Conservation (phyloP, 2,329 filamentous ascomycete species). For the Diaporthe ilicicola region DNA sequence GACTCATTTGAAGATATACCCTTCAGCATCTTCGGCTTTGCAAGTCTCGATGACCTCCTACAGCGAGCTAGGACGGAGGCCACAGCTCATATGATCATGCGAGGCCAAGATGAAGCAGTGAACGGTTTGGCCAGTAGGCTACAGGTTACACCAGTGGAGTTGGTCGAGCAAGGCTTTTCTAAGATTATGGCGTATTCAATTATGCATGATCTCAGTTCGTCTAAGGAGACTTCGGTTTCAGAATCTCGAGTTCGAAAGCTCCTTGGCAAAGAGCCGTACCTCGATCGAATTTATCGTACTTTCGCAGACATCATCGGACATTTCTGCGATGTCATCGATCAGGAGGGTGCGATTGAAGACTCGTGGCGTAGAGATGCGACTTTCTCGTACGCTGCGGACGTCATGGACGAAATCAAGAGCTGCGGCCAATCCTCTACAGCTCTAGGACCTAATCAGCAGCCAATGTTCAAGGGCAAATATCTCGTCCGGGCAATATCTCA, state of each 20-base stretch:
- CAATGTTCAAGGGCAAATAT: slow-evolving; percentile 82
- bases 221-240: slow-evolving; percentile 55
- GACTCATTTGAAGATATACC: slow-evolving; percentile 77
- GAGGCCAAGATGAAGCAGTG: slow-evolving; percentile 72
- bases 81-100: slow-evolving; percentile 83
- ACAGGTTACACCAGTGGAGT: slow-evolving; percentile 58
- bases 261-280: slow-evolving; percentile 73
- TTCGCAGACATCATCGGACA: slow-evolving; percentile 81
- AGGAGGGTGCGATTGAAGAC: slow-evolving; percentile 77
- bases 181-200: slow-evolving; percentile 86
- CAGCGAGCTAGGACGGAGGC: slow-evolving; percentile 78
- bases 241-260: slow-evolving; percentile 74
- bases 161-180: slow-evolving; percentile 76
- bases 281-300: slow-evolving; percentile 69
- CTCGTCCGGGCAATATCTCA: slow-evolving; percentile 79
- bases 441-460: slow-evolving; percentile 84
- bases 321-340: slow-evolving; percentile 80
- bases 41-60: slow-evolving; percentile 73
- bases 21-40: slow-evolving; percentile 85
- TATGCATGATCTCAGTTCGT: slow-evolving; percentile 72
- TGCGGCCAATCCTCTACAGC: slow-evolving; percentile 71
- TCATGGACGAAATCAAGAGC: slow-evolving; percentile 73
- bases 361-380: slow-evolving; percentile 67
- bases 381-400: slow-evolving; percentile 68
- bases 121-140: slow-evolving; percentile 68